Conservation (phyloP, 2,329 filamentous ascomycete genomes). For the Coleophoma cylindrospora region DNA sequence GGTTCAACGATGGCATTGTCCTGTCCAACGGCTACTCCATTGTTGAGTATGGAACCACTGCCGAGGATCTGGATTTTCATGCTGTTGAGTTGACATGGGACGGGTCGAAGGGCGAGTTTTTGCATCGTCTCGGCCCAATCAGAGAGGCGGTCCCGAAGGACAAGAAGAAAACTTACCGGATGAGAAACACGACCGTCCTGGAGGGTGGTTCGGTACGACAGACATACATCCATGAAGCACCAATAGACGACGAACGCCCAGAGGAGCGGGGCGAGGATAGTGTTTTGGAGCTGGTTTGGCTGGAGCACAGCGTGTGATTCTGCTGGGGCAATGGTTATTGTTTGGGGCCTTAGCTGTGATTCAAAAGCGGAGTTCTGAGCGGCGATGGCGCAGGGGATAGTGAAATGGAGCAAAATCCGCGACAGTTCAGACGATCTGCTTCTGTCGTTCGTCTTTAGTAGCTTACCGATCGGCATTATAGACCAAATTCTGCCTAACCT, state of each 20-base stretch:
- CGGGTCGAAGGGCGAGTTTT: conserved; percentile 36
- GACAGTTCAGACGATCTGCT: too few species aligned
- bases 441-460: too few species aligned
- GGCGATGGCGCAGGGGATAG: too few species aligned
- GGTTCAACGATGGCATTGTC: conserved; percentile 33
- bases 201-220: conserved; percentile 15
- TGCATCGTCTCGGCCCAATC: conserved; percentile 44
- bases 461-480: too few species aligned
- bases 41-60: conserved; percentile 13
- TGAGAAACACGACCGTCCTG: conserved; percentile 10
- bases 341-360: too few species aligned
- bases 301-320: background rate
- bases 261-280: background rate
- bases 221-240: conserved; percentile 12
- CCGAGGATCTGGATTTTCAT: conserved; percentile 13
- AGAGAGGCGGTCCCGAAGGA: conserved; percentile 42
- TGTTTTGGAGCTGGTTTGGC: background rate
- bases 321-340: too few species aligned
- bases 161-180: conserved; percentile 35
- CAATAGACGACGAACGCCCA: background rate
- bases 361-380: too few species aligned
- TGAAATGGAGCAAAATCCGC: too few species aligned
- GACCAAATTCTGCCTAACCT: too few species aligned
- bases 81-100: conserved; percentile 33
- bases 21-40: conserved; percentile 36